Percentiles rank a stretch among this genome's conserved stretches.
Evolutionary conservation across 768 basidiomycete genomes (phyloP).

Genomic region (Suillus fuscotomentosus): DNA sequence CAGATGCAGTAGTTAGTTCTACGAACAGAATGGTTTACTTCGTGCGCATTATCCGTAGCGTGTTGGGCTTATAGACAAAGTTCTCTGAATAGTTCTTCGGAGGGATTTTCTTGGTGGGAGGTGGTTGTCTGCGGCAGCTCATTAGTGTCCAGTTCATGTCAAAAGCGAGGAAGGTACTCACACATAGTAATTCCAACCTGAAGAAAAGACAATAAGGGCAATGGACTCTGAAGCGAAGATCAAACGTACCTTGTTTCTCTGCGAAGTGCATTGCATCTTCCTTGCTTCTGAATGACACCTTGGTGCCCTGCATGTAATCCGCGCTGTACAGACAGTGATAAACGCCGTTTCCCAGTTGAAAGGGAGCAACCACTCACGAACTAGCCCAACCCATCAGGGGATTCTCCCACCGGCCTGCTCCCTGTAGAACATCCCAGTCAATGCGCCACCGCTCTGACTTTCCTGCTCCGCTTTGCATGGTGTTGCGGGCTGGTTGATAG

Average conservation of each 20-base stretch:
- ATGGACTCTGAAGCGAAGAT: conserved; percentile 2
- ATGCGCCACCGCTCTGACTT: conserved; percentile 90
- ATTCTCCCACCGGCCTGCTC: conserved; percentile 95
- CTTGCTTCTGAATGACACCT: conserved; percentile 77
- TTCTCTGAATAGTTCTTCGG: conserved; percentile 93
- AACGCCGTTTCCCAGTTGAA: conserved; percentile 4
- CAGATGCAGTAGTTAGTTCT: neutral
- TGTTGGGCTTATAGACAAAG: conserved; percentile 78
- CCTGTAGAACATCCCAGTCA: conserved; percentile 90
- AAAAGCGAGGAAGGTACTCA: conserved; percentile 40
- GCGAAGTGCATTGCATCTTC: conserved; percentile 94
- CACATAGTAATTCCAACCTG: conserved; percentile 94
- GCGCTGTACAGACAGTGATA: conserved; percentile 47
- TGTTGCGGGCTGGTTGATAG: conserved; percentile 89
- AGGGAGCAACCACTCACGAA: conserved; percentile 59
- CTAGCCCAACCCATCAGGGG: conserved; percentile 96
- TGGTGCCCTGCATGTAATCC: conserved; percentile 94
- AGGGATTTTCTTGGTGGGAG: conserved; percentile 64
- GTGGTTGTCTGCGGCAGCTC: conserved; percentile 46
- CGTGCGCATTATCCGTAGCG: conserved; percentile 81
- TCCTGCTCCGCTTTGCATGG: conserved; percentile 90
- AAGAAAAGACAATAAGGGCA: conserved; percentile 4
- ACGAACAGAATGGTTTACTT: conserved; percentile 58
- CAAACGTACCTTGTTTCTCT: conserved; percentile 84
- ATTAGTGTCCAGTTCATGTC: conserved; percentile 11